Evolutionary conservation across 176 grass and related monocot species (phyloP).

Genomic region (Triticum urartu): DNA sequence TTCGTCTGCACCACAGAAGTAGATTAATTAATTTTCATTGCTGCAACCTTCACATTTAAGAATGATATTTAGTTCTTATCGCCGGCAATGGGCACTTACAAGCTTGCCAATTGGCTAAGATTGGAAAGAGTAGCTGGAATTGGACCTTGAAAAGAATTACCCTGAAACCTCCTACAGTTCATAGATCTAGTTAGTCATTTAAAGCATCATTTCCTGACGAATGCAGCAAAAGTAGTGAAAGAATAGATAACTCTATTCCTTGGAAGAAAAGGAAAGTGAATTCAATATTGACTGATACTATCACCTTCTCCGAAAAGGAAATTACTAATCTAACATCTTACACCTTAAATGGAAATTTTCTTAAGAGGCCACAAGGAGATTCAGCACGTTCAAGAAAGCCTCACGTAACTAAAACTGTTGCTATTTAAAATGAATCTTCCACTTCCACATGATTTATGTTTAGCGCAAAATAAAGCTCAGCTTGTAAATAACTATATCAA

Average conservation of each 20-base stretch:
- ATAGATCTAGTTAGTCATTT: background rate
- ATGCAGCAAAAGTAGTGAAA: slow-evolving; percentile 6
- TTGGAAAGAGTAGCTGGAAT: slow-evolving; percentile 66
- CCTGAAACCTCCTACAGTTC: slow-evolving; percentile 71
- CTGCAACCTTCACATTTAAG: background rate
- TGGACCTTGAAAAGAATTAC: slow-evolving; percentile 81
- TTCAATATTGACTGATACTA: slow-evolving; percentile 1
- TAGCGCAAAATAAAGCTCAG: background rate
- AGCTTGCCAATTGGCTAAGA: slow-evolving; percentile 40
- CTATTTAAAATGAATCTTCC: background rate
- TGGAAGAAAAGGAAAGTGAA: background rate
- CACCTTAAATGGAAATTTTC: background rate
- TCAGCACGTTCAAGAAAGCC: background rate
- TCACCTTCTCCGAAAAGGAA: background rate
- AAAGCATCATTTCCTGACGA: background rate
- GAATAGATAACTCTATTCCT: background rate
- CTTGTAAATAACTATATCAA: background rate
- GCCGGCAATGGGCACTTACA: slow-evolving; percentile 51
- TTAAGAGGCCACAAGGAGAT: background rate
- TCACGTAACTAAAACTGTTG: background rate
- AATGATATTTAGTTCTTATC: background rate
- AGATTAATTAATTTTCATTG: background rate
- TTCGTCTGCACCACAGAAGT: slow-evolving; percentile 46
- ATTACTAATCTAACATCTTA: background rate
- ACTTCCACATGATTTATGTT: background rate